These are phyloP conservation scores for Mycena venus DNA, from an alignment of 768 basidiomycete genomes.

Conservation along the genomic window DNA sequence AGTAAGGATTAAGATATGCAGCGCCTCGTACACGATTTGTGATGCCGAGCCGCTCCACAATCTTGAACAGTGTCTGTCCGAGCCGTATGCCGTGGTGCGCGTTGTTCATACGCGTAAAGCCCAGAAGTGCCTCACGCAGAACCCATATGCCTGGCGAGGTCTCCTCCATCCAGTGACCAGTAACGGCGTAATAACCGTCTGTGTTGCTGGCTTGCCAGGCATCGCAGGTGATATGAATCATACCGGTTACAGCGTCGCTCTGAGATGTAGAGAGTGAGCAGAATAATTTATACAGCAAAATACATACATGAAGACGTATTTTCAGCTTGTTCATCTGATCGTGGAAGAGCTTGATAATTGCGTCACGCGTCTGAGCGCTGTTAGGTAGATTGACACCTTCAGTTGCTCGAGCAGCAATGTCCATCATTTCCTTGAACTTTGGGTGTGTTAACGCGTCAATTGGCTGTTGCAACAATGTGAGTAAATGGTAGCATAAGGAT, in stretches of 20 bases:
- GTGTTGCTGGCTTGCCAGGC: constrained; percentile 55
- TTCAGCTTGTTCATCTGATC: constrained; percentile 17
- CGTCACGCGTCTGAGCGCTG: constrained; percentile 29
- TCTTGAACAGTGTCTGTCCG: constrained; percentile 30
- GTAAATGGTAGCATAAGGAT: constrained; percentile 1
- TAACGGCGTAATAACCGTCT: constrained; percentile 56
- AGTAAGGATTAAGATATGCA: neutral
- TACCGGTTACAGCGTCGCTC: constrained; percentile 39
- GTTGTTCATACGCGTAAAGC: constrained; percentile 11
- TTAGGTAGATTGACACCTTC: constrained; percentile 46
- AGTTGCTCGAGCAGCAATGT: constrained; percentile 48
- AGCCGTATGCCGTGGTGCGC: constrained; percentile 19
- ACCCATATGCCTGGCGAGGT: constrained; percentile 38
- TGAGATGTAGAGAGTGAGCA: constrained; percentile 16
- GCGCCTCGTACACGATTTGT: constrained; percentile 42
- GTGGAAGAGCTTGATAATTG: constrained; percentile 43
- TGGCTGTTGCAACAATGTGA: constrained; percentile 29
- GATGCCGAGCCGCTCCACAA: constrained; percentile 42
- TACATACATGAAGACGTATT: constrained; percentile 11
- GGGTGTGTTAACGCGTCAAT: constrained; percentile 46
- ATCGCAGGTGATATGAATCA: constrained; percentile 52
- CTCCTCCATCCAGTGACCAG: constrained; percentile 56
- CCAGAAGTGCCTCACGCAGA: constrained; percentile 40
- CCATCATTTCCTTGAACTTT: constrained; percentile 47
- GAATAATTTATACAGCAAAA: constrained; percentile 16